These are phyloP conservation scores for Zymoseptoria ardabiliae DNA, from an alignment of 2,329 filamentous ascomycete genomes.

Conservation along the genomic window DNA sequence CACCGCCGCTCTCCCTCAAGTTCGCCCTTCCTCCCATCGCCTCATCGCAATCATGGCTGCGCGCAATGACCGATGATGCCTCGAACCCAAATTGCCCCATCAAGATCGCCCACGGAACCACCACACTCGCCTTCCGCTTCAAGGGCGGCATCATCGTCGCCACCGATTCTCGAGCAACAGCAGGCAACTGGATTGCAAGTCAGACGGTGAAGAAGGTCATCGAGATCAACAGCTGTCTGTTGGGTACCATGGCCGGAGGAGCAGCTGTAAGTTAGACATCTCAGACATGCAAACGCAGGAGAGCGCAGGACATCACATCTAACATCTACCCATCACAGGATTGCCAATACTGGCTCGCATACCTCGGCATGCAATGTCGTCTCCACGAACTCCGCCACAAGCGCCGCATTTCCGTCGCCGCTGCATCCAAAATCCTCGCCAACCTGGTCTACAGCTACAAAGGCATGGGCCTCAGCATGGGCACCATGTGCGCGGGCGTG, in stretches of 20 bases:
- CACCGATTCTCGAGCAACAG: conserved; percentile 93
- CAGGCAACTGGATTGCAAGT: conserved; percentile 98
- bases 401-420: conserved; percentile 93
- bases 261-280: conserved; percentile 60
- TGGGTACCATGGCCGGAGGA: conserved; percentile 97
- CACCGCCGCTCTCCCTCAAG: conserved; percentile 75
- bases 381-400: conserved; percentile 99
- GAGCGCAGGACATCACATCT: conserved; percentile 5
- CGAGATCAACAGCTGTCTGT: conserved; percentile 87
- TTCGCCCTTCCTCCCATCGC: conserved; percentile 92
- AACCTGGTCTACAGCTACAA: conserved; percentile 99
- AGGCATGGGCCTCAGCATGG: conserved; percentile 97
- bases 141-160: conserved; percentile 97
- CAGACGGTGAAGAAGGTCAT: conserved; percentile 99
- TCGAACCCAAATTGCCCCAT: conserved; percentile 95
- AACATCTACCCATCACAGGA: conserved; percentile 49
- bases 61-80: conserved; percentile 93
- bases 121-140: conserved; percentile 95
- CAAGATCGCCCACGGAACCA: conserved; percentile 98
- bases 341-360: conserved; percentile 99
- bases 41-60: conserved; percentile 87
- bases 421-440: conserved; percentile 95
- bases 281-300: background rate
- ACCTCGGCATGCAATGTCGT: conserved; percentile 97
- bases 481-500: conserved; percentile 98